Evolutionary conservation across 2,329 filamentous ascomycete genomes (phyloP), one percentile per base, ranked within the genome.

Genomic region (Byssochlamys sp.): DNA sequence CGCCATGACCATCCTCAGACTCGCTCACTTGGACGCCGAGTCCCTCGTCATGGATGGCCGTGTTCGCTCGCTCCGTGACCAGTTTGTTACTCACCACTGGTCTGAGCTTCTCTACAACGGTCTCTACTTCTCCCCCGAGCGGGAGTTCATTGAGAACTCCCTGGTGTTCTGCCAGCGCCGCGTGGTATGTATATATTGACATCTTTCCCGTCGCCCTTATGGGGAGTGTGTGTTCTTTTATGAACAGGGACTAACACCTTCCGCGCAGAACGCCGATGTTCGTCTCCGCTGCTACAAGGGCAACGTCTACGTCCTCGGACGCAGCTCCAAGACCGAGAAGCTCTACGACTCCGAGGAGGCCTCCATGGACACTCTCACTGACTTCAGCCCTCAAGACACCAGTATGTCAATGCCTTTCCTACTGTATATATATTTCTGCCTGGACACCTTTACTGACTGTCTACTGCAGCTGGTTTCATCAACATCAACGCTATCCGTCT

Each of bases 341-440:
- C 77, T 89, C 60, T 89, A 89, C 71, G 80, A 81, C 65, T 82
- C 81, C 74, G 78, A 78, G 66, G 85, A 87, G 77, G 80, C 80
- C 61, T 81, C 77, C 63, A 88, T 89, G 85, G 87, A 90, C 69
- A 84, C 84, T 63, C 81, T 89, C 63, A 84, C 81, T 63, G 82
- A 84, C 73, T 89, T 89, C 69, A 78, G 78, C 64, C 85, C 86
- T 19, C 76, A 77, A 59, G 85, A 87, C 67, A 86, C 85, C 49
- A 85, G 29, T 31, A 31, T 31, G 29, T 31, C 11, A 2, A 31
- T 11, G 2, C 7, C 29, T 31, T 31, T 10, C 29, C 29, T 31
- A 1, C 7, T 31, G 29, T 31, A 1, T 10, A n/a, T n/a, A n/a
- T 31, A 10, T 9, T 31, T 31, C 11, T 31, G 11, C 2, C 29